A percentile compares a stretch with the other conserved stretches of the same genome.
phyloP scores from a whole-genome alignment of 2,329 filamentous ascomycete genomes.

The Claviceps arundinis region DNA sequence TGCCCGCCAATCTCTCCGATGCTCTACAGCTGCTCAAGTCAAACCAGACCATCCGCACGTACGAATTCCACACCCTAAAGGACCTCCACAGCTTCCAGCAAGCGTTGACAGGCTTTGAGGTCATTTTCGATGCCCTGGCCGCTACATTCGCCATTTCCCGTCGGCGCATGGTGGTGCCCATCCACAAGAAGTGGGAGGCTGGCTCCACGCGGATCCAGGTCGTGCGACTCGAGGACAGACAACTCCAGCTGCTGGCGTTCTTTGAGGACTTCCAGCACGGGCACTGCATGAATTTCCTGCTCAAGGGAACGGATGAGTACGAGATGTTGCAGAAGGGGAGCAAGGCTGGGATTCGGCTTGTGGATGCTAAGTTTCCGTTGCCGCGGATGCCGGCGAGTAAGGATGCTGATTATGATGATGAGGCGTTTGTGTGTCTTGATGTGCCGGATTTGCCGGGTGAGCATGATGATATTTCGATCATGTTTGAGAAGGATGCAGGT shows the following conservation, averaged over 20 bases:
- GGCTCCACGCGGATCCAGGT: constrained; percentile 68
- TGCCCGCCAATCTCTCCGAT: constrained; percentile 49
- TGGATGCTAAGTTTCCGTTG: constrained; percentile 82
- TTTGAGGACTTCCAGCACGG: constrained; percentile 81
- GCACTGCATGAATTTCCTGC: constrained; percentile 75
- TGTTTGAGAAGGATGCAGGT: constrained; percentile 72
- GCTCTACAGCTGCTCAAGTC: constrained; percentile 45
- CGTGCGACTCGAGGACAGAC: constrained; percentile 55
- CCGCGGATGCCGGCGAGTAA: constrained; percentile 47
- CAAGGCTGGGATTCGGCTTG: constrained; percentile 63
- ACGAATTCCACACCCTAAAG: constrained; percentile 50
- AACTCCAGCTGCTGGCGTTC: constrained; percentile 69
- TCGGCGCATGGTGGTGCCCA: constrained; percentile 77
- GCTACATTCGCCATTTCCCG: constrained; percentile 68
- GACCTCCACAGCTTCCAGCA: constrained; percentile 69
- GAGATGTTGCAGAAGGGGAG: constrained; percentile 52
- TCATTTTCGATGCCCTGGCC: constrained; percentile 62
- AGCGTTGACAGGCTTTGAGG: constrained; percentile 66
- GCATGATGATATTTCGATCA: constrained; percentile 79
- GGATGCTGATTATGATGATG: constrained; percentile 40
- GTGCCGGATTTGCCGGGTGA: constrained; percentile 81
- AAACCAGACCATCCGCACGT: constrained; percentile 55
- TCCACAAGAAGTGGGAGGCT: constrained; percentile 90
- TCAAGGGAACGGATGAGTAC: constrained; percentile 74
- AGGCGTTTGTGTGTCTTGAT: constrained; percentile 72